Evolutionary conservation across 345 rosid species (phyloP), one percentile per base, ranked within the genome.

Genomic region (Linum usitatissimum): DNA sequence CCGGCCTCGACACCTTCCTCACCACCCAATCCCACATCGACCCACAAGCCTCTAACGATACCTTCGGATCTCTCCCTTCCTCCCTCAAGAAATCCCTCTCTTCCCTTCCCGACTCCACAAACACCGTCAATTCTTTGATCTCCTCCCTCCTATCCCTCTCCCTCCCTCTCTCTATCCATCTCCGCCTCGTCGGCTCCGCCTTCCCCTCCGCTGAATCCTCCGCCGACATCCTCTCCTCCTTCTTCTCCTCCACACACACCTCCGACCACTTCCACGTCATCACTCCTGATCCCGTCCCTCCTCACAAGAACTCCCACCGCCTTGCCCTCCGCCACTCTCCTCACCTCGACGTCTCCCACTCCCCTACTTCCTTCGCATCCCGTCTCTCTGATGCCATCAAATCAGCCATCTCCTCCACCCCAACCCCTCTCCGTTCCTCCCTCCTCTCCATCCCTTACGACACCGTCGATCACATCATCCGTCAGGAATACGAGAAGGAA

Each of bases 21-120:
- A 59, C 69, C 12, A 63, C 64, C 1, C 73, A 65, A 58, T 73
- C 64, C 49, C 57, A 73, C 34, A 23, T 68, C 48, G 96, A 93
- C 73, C 92, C 87, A 9, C 80, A 75, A 48, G 79, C 90, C 39
- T 55, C 77, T 19, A 93, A 90, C 67, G 96, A 90, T 69, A 20
- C 73, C 20, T 73, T 68, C 66, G 4, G 18, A 17, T 60, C 60
- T 31, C 66, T 73, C 30, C 67, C 77, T 28, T 60, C 64, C 18
- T 56, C 77, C 54, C 64, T 73, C 42, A 68, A 65, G 57, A 73
- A 61, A 13, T 39, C 70, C 3, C 77, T 68, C 60, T 68, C 76
- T 8, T 14, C 21, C 14, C 66, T 51, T 10, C 71, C 61, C 3
- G 64, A 0, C 18, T 4, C n/a, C 67, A 34, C 18, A 64, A 31